phyloP scores from a whole-genome alignment of 2,329 filamentous ascomycete genomes.

The Talaromyces sp. region DNA sequence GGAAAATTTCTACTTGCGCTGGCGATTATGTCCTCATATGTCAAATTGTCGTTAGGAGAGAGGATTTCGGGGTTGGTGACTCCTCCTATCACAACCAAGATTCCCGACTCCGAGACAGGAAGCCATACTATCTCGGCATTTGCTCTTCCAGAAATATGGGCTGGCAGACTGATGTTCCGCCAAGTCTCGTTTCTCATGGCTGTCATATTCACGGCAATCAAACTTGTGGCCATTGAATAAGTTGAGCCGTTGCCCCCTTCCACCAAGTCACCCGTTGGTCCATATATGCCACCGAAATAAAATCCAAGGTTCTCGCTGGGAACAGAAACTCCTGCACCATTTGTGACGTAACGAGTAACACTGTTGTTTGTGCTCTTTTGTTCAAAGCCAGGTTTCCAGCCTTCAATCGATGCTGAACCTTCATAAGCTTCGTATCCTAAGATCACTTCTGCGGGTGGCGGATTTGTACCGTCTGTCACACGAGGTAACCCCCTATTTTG shows the following conservation, averaged over 20 bases:
- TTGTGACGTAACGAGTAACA: slow-evolving; percentile 61
- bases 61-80: slow-evolving; percentile 28
- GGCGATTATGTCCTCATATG: slow-evolving; percentile 12
- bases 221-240: slow-evolving; percentile 48
- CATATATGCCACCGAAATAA: slow-evolving; percentile 65
- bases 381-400: slow-evolving; percentile 47
- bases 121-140: slow-evolving; percentile 65
- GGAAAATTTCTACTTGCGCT: slow-evolving; percentile 20
- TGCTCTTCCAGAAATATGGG: slow-evolving; percentile 53
- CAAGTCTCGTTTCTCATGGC: slow-evolving; percentile 52
- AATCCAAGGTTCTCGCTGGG: slow-evolving; percentile 69
- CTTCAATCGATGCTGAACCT: slow-evolving; percentile 40
- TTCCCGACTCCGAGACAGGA: slow-evolving; percentile 37
- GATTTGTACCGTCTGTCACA: slow-evolving; percentile 33
- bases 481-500: slow-evolving; percentile 46
- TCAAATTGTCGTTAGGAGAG: slow-evolving; percentile 13
- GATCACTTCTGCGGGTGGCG: slow-evolving; percentile 45
- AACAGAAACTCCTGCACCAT: slow-evolving; percentile 61
- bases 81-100: slow-evolving; percentile 41
- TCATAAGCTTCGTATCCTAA: slow-evolving; percentile 53
- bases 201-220: slow-evolving; percentile 62
- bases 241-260: slow-evolving; percentile 34
- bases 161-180: slow-evolving; percentile 55
- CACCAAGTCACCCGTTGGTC: slow-evolving; percentile 51
- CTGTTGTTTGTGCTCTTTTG: slow-evolving; percentile 40